Evolutionary conservation across 148 eudicot genomes (phyloP).

Genomic region (Camellia japonica): DNA sequence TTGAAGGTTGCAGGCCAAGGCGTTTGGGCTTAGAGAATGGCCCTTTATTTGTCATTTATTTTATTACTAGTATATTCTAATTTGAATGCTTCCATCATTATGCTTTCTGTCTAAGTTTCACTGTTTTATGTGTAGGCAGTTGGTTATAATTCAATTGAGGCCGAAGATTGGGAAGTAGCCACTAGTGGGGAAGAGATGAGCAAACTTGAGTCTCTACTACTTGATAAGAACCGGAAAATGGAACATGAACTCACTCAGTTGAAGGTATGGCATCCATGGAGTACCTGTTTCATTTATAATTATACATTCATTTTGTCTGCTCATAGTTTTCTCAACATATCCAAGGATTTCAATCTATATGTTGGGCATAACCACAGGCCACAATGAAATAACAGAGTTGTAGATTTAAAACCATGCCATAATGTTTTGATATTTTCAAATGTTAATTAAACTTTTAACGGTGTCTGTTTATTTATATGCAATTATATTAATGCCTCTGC

Average conservation of each 20-base stretch:
- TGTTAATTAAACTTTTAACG: background rate
- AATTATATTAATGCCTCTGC: background rate
- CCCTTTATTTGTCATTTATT: background rate
- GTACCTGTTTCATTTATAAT: background rate
- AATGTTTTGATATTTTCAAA: background rate
- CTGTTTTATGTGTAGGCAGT: slow-evolving; percentile 66
- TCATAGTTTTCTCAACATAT: background rate
- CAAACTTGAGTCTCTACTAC: slow-evolving; percentile 92
- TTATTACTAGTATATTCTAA: background rate
- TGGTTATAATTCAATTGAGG: slow-evolving; percentile 98
- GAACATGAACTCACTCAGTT: slow-evolving; percentile 93
- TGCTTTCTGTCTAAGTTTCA: background rate
- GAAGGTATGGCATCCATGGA: slow-evolving; percentile 50
- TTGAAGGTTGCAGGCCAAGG: slow-evolving; percentile 9
- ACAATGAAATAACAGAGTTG: no score
- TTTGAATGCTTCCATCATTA: background rate
- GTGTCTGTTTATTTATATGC: background rate
- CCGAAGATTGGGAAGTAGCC: slow-evolving; percentile 99
- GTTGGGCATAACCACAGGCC: no score
- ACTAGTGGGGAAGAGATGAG: slow-evolving; percentile 99
- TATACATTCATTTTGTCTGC: background rate
- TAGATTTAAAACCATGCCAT: no score
- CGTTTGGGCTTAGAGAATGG: background rate
- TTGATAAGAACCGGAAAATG: slow-evolving; percentile 98
- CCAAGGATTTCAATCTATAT: background rate